These are phyloP conservation scores for Trichosanthes truncata DNA, from an alignment of 306 rosid genomes.

Conservation along the genomic window DNA sequence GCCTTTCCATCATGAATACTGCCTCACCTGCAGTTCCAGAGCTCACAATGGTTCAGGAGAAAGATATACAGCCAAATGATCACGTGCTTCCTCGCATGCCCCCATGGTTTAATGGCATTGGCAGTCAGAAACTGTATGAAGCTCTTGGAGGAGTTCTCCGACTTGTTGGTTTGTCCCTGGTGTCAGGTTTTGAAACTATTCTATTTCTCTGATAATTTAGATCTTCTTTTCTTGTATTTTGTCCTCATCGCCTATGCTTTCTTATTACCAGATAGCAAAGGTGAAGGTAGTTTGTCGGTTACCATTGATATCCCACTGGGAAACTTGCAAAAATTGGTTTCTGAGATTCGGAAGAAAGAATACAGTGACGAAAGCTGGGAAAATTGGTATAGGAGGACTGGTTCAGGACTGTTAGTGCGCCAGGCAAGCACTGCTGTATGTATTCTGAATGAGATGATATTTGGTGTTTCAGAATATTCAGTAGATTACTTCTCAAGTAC, in stretches of 20 bases:
- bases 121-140: constrained; percentile 57
- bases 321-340: constrained; percentile 61
- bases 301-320: constrained; percentile 64
- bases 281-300: constrained; percentile 53
- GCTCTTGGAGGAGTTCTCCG: constrained; percentile 81
- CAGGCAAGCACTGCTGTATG: constrained; percentile 92
- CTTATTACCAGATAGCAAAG: constrained; percentile 42
- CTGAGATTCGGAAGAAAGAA: constrained; percentile 67
- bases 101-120: constrained; percentile 75
- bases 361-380: constrained; percentile 71
- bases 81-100: constrained; percentile 84
- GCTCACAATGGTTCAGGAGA: constrained; percentile 32
- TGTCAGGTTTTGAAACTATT: constrained; percentile 55
- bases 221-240: neutral
- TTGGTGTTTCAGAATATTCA: constrained; percentile 76
- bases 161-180: constrained; percentile 63
- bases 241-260: constrained; percentile 11
- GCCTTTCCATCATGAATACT: constrained; percentile 27
- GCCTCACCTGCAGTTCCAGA: constrained; percentile 31
- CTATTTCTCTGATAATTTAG: neutral
- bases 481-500: constrained; percentile 31
- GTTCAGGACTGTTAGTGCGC: constrained; percentile 77
- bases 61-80: constrained; percentile 17
- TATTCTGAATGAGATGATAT: constrained; percentile 85
- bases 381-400: constrained; percentile 74